Evolutionary conservation across 2,329 filamentous ascomycete genomes (phyloP).

Genomic region (Exophiala lecanii-corni): DNA sequence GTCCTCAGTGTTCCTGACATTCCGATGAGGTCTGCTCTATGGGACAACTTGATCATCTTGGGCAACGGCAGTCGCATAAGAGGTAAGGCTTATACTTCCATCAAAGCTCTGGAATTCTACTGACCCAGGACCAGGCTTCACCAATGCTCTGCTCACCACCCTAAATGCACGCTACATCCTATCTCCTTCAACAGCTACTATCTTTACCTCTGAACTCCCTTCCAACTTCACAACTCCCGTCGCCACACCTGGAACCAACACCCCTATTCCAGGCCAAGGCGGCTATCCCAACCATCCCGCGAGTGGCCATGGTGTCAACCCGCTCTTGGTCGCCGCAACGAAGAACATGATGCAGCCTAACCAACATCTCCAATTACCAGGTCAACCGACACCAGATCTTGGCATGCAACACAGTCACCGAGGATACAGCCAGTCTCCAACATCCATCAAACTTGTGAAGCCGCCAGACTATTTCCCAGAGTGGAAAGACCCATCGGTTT

Average conservation of each 20-base stretch:
- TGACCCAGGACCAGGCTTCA: conserved; percentile 63
- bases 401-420: conserved; percentile 49
- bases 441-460: conserved; percentile 71
- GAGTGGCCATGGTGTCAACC: conserved; percentile 66
- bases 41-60: conserved; percentile 88
- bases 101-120: conserved; percentile 33
- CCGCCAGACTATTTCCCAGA: conserved; percentile 83
- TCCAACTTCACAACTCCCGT: conserved; percentile 88
- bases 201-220: conserved; percentile 94
- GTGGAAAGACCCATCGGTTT: conserved; percentile 68
- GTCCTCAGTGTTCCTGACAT: conserved; percentile 79
- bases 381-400: conserved; percentile 30
- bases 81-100: conserved; percentile 38
- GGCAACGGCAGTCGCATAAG: conserved; percentile 73
- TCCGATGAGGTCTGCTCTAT: conserved; percentile 77
- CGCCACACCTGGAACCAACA: conserved; percentile 87
- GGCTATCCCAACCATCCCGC: conserved; percentile 52
- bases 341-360: conserved; percentile 36
- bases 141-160: conserved; percentile 77
- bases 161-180: conserved; percentile 80
- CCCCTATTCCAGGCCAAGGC: conserved; percentile 52
- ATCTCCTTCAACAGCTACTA: conserved; percentile 86
- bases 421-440: conserved; percentile 70
- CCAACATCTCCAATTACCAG: conserved; percentile 37
- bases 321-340: conserved; percentile 85